Evolutionary conservation across 495 filamentous ascomycete genomes (phyloP), one percentile per base, ranked within the genome.

Genomic region (Neurospora sp.): DNA sequence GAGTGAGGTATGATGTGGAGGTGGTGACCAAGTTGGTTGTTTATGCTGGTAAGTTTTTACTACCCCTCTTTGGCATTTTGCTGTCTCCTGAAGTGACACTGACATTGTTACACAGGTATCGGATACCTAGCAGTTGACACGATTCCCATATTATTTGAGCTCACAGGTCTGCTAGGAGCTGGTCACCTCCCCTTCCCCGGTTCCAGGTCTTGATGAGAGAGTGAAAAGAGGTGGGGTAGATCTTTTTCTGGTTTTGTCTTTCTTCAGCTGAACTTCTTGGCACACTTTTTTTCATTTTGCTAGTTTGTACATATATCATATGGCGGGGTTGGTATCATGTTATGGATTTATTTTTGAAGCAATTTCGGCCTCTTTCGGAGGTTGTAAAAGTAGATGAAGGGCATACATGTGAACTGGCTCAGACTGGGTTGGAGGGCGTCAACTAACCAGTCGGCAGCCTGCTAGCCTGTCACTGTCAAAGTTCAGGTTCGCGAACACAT

Each of bases 1-100:
- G 96, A 70, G 94, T 97, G 39, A 86, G 94, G 74, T 99, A 99
- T 78, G 96, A 99, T 83, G 95, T 98, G 9, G 96, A 99, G 79
- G 95, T 99, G 27, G 89, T 98, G 53, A 98, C 96, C 20, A 98
- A 97, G 82, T 83, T 99, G 70, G 91, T 99, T 77, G 94, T 99
- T 47, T 99, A 99, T 86, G 86, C 90, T 73, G 96, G 95, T 97
- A 71, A 16, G 73, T 75, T 39, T 45, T 22, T 6, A 37, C 31
- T 72, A 12, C 9, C 69, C 39, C 65, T 7, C 35, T 37, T 37
- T 37, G 35, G 35, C 35, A 35, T 35, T 35, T 35, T 5, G 31
- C 31, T 35, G 31, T 37, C 35, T 37, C 35, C 35, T 37, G 35
- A 37, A 37, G 35, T 37, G 35, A 37, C 7, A 37, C 35, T 37